These are phyloP conservation scores for Entonaema liquescens DNA, from an alignment of 495 filamentous ascomycete genomes.

Conservation along the genomic window DNA sequence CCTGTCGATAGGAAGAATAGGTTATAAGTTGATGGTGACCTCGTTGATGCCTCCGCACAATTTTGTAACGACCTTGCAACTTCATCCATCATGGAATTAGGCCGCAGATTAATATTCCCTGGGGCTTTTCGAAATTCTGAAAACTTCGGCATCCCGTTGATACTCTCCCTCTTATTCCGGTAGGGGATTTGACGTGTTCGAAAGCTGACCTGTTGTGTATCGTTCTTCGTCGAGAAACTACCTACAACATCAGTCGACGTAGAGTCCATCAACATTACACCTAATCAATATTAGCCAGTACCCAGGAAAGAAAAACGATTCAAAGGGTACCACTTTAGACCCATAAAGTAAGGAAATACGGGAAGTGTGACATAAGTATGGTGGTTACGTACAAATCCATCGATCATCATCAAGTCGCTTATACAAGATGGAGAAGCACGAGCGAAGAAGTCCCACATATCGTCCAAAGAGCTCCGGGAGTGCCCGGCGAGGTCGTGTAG, in stretches of 20 bases:
- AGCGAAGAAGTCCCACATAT: constrained; percentile 12
- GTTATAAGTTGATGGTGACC: neutral
- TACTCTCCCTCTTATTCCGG: neutral
- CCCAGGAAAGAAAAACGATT: no score
- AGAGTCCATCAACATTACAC: constrained; percentile 20
- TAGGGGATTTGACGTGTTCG: constrained; percentile 11
- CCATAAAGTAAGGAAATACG: no score
- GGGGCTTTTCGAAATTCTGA: neutral
- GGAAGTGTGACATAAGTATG: no score
- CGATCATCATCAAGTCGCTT: neutral
- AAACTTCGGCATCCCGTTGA: neutral
- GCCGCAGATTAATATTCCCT: neutral
- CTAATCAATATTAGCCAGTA: neutral
- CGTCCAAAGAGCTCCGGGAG: constrained; percentile 15
- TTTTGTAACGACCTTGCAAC: neutral
- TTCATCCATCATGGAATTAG: constrained; percentile 3
- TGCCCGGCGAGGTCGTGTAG: neutral
- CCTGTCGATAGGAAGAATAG: neutral
- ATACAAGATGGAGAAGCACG: constrained; percentile 13
- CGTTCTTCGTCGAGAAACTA: neutral
- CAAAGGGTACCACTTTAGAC: no score
- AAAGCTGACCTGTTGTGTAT: neutral
- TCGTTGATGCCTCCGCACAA: neutral
- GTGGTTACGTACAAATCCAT: constrained; percentile 12
- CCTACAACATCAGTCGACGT: constrained; percentile 9